phyloP scores from a whole-genome alignment of 176 grass and related monocot genomes.

The Microstegium vimineum region DNA sequence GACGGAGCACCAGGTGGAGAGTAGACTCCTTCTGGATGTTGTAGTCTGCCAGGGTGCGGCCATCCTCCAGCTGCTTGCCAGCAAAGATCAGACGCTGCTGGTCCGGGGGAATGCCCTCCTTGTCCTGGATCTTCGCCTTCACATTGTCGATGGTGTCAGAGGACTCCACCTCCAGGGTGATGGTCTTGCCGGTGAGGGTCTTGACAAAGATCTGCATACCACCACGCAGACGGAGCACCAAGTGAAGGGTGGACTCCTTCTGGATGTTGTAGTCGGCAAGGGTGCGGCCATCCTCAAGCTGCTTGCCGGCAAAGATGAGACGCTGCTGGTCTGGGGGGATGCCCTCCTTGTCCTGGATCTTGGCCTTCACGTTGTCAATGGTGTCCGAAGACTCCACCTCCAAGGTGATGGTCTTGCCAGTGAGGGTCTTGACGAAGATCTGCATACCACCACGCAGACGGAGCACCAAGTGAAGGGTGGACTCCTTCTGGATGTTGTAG shows the following conservation, averaged over 20 bases:
- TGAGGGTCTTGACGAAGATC: conserved; percentile 31
- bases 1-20: too few relatives aligned
- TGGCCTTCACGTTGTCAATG: conserved; percentile 64
- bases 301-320: conserved; percentile 64
- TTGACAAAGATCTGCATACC: conserved; percentile 69
- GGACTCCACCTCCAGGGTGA: conserved; percentile 47
- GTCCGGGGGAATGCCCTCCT: conserved; percentile 70
- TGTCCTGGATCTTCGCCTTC: conserved; percentile 76
- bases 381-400: conserved; percentile 58
- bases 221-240: conserved; percentile 33
- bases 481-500: conserved; percentile 80
- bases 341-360: conserved; percentile 86
- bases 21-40: too few relatives aligned
- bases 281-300: conserved; percentile 62
- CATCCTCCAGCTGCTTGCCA: too few relatives aligned
- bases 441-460: conserved; percentile 47
- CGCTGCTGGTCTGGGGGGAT: conserved; percentile 75
- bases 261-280: conserved; percentile 69
- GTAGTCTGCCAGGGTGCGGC: too few relatives aligned
- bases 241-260: conserved; percentile 72
- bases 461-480: too few relatives aligned
- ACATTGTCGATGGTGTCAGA: conserved; percentile 68
- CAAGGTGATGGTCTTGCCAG: conserved; percentile 48
- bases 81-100: conserved; percentile 44
- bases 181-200: conserved; percentile 68